Evolutionary conservation across 345 rosid genomes (phyloP), one percentile per base, ranked within the genome.

Genomic region (Isatis tinctoria): DNA sequence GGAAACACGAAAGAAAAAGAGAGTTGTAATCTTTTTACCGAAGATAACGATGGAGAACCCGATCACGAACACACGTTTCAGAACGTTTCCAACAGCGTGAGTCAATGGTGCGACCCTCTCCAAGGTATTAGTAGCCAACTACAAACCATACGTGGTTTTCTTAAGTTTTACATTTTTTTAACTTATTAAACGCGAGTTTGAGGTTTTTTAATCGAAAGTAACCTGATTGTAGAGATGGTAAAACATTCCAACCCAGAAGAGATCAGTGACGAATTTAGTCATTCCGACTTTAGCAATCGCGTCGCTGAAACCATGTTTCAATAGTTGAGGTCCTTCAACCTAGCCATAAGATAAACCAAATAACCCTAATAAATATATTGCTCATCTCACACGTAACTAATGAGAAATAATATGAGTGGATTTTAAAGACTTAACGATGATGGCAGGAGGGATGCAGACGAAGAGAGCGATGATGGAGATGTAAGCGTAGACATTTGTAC

Each of bases 151-250:
- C 41, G 13, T 20, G 3, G 3, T 70, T 47, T 40, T 18, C 1
- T 27, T 26, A 71, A 10, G 8, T 39, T 48, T 27, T 13, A 48
- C 33, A 6, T 64, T 32, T 7, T 8, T 2, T 10, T 4, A n/a
- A n/a, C 51, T 1, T 17, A 20, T 8, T 37, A 41, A 22, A 43
- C 18, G 17, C 37, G 9, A 5, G 17, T 16, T 51, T 16, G 17
- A 8, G 4, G 3, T 28, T 22, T 47, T 4, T 16, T 36, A 3
- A 30, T 32, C 1, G 6, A 41, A 68, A 60, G 6, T 11, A 66
- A 88, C 99, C 99, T 94, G 99, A 76, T 91, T 94, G 84, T 91
- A 94, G 69, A 94, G 97, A 77, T 94, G 97, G 84, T 91, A 91
- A 75, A 94, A 94, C 97, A 94, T 88, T 69, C 99, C 99, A 35